Evolutionary conservation across 371 early-diverging fungal genomes (phyloP).

Genomic region (Syncephalastrum sp.): DNA sequence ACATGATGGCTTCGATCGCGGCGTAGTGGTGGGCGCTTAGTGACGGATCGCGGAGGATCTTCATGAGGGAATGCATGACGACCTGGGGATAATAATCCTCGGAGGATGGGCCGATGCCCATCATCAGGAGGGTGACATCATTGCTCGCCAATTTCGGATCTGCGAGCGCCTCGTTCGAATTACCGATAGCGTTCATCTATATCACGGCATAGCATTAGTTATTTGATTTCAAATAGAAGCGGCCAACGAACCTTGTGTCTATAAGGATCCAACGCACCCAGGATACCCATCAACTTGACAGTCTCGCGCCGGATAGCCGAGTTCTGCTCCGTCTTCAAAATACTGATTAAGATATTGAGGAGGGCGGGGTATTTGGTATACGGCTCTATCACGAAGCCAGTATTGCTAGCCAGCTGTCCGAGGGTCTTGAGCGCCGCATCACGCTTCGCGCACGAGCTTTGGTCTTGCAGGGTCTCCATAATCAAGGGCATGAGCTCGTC

Average conservation of each 20-base stretch:
- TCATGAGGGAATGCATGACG: constrained; percentile 87
- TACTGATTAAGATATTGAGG: constrained; percentile 73
- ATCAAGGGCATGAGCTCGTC: constrained; percentile 84
- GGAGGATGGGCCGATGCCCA: constrained; percentile 72
- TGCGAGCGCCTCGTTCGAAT: constrained; percentile 54
- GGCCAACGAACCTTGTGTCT: constrained; percentile 68
- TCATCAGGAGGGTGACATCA: constrained; percentile 67
- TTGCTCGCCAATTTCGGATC: constrained; percentile 61
- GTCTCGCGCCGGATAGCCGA: constrained; percentile 77
- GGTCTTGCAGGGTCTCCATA: constrained; percentile 90
- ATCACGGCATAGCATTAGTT: background rate
- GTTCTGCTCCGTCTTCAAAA: constrained; percentile 84
- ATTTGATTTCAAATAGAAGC: background rate
- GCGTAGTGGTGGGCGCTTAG: constrained; percentile 82
- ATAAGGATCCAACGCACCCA: constrained; percentile 97
- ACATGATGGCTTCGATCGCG: constrained; percentile 91
- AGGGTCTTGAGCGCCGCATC: constrained; percentile 88
- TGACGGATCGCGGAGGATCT: constrained; percentile 84
- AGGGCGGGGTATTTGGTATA: constrained; percentile 88
- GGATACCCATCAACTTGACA: constrained; percentile 87
- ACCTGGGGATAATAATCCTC: constrained; percentile 89
- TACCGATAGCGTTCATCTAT: constrained; percentile 53
- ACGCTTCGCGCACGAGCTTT: constrained; percentile 81
- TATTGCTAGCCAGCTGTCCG: constrained; percentile 81
- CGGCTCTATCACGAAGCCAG: constrained; percentile 91